Evolutionary conservation across 345 rosid species (phyloP).

Genomic region (Acer campestre): DNA sequence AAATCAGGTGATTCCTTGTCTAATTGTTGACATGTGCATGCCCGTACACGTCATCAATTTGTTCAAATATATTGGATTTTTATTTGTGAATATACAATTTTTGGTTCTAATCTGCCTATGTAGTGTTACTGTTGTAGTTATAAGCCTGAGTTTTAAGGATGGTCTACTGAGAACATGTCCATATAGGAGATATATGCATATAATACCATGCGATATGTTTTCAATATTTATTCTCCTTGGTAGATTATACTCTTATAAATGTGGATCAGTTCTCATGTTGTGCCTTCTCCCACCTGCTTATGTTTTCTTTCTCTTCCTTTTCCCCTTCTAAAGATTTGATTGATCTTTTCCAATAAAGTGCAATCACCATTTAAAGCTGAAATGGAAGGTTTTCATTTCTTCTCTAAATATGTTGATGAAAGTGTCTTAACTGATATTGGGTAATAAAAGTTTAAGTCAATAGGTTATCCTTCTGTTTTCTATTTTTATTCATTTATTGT

Average conservation of each 20-base stretch:
- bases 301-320: too few species aligned
- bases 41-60: not conserved
- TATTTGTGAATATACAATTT: not conserved
- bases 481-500: too few species aligned
- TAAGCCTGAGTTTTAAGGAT: not conserved
- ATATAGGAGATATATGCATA: not conserved
- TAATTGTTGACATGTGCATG: slow-evolving; percentile 10
- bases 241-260: too few species aligned
- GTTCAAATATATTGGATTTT: not conserved
- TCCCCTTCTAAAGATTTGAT: too few species aligned
- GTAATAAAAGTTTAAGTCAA: not conserved
- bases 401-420: not conserved
- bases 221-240: too few species aligned
- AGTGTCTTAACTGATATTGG: not conserved
- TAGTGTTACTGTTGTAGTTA: not conserved
- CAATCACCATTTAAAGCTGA: too few species aligned
- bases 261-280: too few species aligned
- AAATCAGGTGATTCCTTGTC: slow-evolving; percentile 67
- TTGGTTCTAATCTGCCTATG: not conserved
- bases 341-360: too few species aligned
- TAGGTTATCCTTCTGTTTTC: not conserved
- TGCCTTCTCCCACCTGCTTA: too few species aligned
- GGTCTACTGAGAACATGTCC: not conserved
- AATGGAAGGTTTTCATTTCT: not conserved
- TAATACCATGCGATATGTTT: not conserved